Evolutionary conservation across 78 protist species (phyloP).

Genomic region (Cyanophora paradoxa): DNA sequence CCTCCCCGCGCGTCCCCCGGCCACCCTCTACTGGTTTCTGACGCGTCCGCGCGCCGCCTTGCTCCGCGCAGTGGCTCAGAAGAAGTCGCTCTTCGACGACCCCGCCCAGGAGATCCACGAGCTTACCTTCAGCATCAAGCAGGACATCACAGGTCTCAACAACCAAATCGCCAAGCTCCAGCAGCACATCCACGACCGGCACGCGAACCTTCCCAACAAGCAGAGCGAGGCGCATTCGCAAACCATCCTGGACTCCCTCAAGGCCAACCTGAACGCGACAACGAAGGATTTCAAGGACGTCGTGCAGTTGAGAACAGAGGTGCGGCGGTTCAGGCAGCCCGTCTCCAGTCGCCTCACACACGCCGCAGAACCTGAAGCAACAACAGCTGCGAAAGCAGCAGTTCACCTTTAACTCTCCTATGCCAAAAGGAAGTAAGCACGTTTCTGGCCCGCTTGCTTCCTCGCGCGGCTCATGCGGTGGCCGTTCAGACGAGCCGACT

Average conservation of each 20-base stretch:
- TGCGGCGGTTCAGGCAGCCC: neutral
- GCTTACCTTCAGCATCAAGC: slow-evolving; percentile 43
- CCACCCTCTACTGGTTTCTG: no score
- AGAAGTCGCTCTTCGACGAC: slow-evolving; percentile 19
- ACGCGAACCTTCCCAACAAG: neutral
- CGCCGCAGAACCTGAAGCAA: neutral
- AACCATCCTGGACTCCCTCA: slow-evolving; percentile 23
- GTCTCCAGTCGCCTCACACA: neutral
- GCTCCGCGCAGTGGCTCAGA: no score
- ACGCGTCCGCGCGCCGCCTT: no score
- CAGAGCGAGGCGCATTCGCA: slow-evolving; percentile 1
- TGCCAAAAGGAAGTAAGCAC: neutral
- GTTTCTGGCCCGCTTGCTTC: neutral
- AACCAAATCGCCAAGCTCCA: slow-evolving; percentile 9
- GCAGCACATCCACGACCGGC: neutral
- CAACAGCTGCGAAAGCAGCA: neutral
- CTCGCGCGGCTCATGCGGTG: neutral
- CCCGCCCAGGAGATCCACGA: slow-evolving; percentile 34
- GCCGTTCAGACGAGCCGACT: neutral
- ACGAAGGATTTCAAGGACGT: slow-evolving; percentile 32
- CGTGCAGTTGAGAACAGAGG: slow-evolving; percentile 32
- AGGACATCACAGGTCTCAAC: slow-evolving; percentile 27
- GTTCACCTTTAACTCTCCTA: no score
- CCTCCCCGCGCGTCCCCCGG: no score
- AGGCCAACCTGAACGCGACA: slow-evolving; percentile 1